A percentile compares a stretch with the other conserved stretches of the same genome.
These are phyloP conservation scores for Calonectria multiphialidica DNA, from an alignment of 2,329 filamentous ascomycete species.

Conservation along the genomic window DNA sequence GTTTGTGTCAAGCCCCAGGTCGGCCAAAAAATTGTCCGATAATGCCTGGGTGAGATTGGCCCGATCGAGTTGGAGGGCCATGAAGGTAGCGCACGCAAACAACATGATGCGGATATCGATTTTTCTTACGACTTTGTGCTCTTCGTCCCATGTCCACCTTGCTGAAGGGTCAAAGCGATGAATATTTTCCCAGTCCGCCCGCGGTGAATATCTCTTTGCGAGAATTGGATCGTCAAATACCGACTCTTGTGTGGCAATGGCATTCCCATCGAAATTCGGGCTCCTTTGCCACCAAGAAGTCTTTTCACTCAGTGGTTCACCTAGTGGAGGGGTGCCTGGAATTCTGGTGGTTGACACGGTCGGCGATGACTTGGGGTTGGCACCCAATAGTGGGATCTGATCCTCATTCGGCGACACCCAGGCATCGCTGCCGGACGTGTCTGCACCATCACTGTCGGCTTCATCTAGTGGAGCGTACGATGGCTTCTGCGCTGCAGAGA, in stretches of 20 bases:
- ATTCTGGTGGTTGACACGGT: not conserved
- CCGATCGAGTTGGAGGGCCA: constrained; percentile 61
- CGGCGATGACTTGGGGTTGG: constrained; percentile 2
- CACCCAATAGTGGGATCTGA: constrained; percentile 16
- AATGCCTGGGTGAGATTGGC: constrained; percentile 61
- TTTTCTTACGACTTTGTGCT: constrained; percentile 52
- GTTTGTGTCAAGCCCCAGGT: constrained; percentile 58
- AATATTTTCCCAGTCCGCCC: constrained; percentile 47
- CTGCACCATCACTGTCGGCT: not conserved
- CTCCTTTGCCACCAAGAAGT: constrained; percentile 17
- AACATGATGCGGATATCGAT: constrained; percentile 58
- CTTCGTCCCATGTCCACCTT: constrained; percentile 57
- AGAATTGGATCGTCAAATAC: constrained; percentile 28
- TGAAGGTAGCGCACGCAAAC: constrained; percentile 57
- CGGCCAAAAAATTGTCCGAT: constrained; percentile 60
- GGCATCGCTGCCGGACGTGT: not conserved
- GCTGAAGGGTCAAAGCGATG: constrained; percentile 61
- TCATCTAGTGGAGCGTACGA: not conserved
- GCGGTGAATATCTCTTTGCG: constrained; percentile 24
- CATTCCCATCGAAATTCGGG: constrained; percentile 3
- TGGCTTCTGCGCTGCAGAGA: not conserved
- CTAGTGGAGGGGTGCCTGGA: not conserved
- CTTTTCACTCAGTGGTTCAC: constrained; percentile 17
- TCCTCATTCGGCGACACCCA: constrained; percentile 11
- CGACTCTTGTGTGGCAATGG: constrained; percentile 23